Evolutionary conservation across 2,329 filamentous ascomycete species (phyloP).

Genomic region (Basipetospora chlamydospora): DNA sequence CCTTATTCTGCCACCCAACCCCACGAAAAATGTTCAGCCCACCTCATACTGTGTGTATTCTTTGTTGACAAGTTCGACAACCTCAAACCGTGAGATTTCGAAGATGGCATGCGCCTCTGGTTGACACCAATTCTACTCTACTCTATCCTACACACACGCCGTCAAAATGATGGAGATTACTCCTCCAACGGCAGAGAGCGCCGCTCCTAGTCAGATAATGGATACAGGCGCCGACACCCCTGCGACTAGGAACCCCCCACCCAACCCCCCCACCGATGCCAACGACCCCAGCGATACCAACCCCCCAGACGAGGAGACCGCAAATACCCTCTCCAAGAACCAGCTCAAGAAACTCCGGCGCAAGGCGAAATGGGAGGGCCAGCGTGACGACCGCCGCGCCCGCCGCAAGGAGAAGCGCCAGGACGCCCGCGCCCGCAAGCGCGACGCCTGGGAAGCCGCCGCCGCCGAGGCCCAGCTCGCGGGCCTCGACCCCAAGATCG

Average conservation of each 20-base stretch:
- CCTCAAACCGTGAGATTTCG: too few species aligned
- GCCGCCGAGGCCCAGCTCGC: conserved; percentile 27
- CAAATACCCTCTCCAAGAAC: conserved; percentile 40
- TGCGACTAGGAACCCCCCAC: neutral
- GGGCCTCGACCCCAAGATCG: conserved; percentile 24
- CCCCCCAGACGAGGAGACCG: neutral
- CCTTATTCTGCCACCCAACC: conserved; percentile 1
- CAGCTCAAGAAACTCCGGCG: conserved; percentile 67
- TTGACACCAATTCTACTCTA: too few species aligned
- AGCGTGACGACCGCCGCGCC: conserved; percentile 41
- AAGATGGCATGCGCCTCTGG: too few species aligned
- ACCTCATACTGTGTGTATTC: too few species aligned
- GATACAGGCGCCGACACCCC: neutral
- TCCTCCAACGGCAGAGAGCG: too few species aligned
- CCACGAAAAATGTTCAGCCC: neutral
- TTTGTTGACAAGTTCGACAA: too few species aligned
- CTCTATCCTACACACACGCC: too few species aligned
- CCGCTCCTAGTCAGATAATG: too few species aligned
- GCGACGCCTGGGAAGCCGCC: conserved; percentile 32
- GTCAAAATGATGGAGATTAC: too few species aligned
- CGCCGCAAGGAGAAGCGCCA: conserved; percentile 41
- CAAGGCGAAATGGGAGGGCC: conserved; percentile 61
- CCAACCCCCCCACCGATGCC: neutral
- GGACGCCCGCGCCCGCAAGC: conserved; percentile 30
- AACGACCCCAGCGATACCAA: neutral